phyloP scores from a whole-genome alignment of 306 rosid genomes.

The Phaseolus lunatus region DNA sequence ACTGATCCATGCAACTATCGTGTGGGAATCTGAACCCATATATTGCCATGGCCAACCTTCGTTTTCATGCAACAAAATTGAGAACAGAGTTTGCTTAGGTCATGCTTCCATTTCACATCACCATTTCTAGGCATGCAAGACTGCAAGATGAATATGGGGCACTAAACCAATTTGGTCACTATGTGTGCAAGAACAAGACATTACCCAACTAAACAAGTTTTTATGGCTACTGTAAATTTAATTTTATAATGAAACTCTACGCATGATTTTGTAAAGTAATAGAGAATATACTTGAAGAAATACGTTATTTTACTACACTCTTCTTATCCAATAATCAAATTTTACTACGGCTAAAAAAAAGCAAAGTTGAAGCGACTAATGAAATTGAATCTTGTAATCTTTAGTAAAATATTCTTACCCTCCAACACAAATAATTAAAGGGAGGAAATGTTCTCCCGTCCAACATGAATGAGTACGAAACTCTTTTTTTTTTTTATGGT shows the following conservation, averaged over 20 bases:
- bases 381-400: neutral
- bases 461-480: neutral
- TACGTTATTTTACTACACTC: too few relatives aligned
- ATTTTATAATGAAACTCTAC: too few relatives aligned
- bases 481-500: neutral
- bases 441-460: conserved; percentile 3
- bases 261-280: too few relatives aligned
- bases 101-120: conserved; percentile 42
- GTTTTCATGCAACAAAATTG: conserved; percentile 39
- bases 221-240: too few relatives aligned
- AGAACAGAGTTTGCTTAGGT: conserved; percentile 31
- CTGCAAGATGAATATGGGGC: neutral
- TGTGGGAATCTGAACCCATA: conserved; percentile 53
- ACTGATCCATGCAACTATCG: conserved; percentile 34
- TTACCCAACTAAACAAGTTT: too few relatives aligned
- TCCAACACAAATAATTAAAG: neutral
- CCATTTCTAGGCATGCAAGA: conserved; percentile 4
- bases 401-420: neutral
- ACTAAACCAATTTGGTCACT: conserved; percentile 32
- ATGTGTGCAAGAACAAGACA: neutral
- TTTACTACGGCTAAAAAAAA: neutral
- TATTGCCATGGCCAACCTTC: conserved; percentile 35
- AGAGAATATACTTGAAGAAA: too few relatives aligned
- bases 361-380: neutral
- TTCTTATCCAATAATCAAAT: neutral